Evolutionary conservation across 2,329 filamentous ascomycete genomes (phyloP).

Genomic region (Venturia nashicola): DNA sequence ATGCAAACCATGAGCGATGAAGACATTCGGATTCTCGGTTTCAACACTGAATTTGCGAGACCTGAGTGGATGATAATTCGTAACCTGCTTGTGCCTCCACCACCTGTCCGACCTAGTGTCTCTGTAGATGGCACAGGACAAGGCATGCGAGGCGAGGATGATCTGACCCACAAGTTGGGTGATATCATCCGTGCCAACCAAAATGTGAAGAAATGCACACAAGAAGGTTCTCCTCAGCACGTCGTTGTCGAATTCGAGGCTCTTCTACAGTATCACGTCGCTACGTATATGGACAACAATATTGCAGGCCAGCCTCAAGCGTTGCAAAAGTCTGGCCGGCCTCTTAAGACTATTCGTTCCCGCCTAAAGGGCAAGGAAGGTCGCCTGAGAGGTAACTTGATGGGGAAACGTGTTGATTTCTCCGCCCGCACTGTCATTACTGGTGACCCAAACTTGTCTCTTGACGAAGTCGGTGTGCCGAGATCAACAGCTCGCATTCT

Average conservation of each 20-base stretch:
- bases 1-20: constrained; percentile 73
- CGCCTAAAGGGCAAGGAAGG: constrained; percentile 99
- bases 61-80: constrained; percentile 98
- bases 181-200: constrained; percentile 97
- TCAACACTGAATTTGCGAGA: constrained; percentile 89
- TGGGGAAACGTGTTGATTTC: constrained; percentile 99
- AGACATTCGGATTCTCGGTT: constrained; percentile 74
- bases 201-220: constrained; percentile 81
- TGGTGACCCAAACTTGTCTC: constrained; percentile 88
- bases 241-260: constrained; percentile 84
- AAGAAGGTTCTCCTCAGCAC: constrained; percentile 84
- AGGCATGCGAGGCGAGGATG: constrained; percentile 90
- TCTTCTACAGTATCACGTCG: constrained; percentile 91
- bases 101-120: constrained; percentile 91
- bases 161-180: constrained; percentile 97
- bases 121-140: constrained; percentile 90
- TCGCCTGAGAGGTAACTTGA: constrained; percentile 92
- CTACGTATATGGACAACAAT: constrained; percentile 99
- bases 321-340: constrained; percentile 90
- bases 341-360: constrained; percentile 91
- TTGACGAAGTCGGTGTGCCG: constrained; percentile 95
- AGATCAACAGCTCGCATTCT: constrained; percentile 83
- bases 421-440: constrained; percentile 99
- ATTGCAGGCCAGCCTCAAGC: constrained; percentile 92
- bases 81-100: constrained; percentile 87